Evolutionary conservation across 345 rosid genomes (phyloP), one percentile per base, ranked within the genome.

Genomic region (Rhodamnia argentea): DNA sequence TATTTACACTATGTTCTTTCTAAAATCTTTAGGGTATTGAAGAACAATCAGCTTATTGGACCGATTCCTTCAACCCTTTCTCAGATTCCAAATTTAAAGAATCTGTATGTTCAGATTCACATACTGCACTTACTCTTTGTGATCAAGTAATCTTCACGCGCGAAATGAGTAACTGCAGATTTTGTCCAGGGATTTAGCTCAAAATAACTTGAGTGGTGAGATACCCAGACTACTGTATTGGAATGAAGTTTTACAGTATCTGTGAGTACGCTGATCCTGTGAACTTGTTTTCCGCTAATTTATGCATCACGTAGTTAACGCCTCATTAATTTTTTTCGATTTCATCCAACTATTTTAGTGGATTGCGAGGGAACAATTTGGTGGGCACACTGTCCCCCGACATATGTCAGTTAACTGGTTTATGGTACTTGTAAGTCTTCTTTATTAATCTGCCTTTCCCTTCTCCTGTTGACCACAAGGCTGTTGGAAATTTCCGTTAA

Each of bases 191-290:
- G 99, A 97, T 90, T 83, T 97, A 57, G 98, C 99, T 42, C 98
- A 94, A 88, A 97, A 97, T 88, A 92, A 89, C 86, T 95, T 97
- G 78, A 92, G 95, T 87, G 99, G 99, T 84, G 99, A 97, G 90
- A 93, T 97, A 88, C 99, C 99, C 15, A 95, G 98, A 92, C 97
- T 97, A 54, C 89, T 97, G n/a, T 97, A 96, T 90, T 97, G 99
- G 99, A 97, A 95, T 89, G 99, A 97, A 92, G 99, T 97, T 89
- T 88, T 97, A 86, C 99, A 97, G 86, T 97, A 96, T 89, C 95
- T 97, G 99, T 97, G 91, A 95, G 99, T 89, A 55, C 26, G 26
- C 60, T 29, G 53, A 20, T 29, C 47, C 82, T 50, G 29, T 40
- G 7, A 5, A 15, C 14, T 83, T 29, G 16, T 87, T 29, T 40